phyloP scores from a whole-genome alignment of 495 filamentous ascomycete genomes.

The Neurospora sp. region DNA sequence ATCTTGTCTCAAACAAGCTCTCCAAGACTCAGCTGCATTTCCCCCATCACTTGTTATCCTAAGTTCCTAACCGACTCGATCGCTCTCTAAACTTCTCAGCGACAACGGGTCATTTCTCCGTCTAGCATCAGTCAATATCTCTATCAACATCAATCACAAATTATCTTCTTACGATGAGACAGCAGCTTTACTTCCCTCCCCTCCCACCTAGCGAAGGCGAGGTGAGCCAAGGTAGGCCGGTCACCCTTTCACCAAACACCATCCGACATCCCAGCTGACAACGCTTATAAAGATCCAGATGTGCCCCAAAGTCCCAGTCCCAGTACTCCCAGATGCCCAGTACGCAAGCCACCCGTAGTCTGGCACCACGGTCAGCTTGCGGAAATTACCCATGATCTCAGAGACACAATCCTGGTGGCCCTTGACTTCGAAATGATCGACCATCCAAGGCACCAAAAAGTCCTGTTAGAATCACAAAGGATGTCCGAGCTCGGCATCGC shows the following conservation, averaged over 20 bases:
- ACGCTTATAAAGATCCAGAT: not conserved
- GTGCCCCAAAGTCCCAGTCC: not conserved
- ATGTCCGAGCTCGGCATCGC: not conserved
- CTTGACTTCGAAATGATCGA: not conserved
- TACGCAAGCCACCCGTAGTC: not conserved
- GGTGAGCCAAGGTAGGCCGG: not conserved
- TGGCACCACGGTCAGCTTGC: not conserved
- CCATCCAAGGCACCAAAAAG: not conserved
- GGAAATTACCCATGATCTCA: not conserved
- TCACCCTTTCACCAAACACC: not conserved
- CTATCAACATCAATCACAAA: not conserved
- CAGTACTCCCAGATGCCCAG: not conserved
- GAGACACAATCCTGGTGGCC: not conserved
- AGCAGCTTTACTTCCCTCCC: not conserved
- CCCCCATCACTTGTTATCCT: not conserved
- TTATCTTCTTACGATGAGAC: not conserved
- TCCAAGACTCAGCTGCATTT: fast-evolving
- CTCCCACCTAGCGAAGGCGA: not conserved
- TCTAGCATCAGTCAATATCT: not conserved
- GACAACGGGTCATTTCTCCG: not conserved
- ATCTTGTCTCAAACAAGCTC: fast-evolving
- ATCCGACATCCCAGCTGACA: not conserved
- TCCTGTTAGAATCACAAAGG: not conserved
- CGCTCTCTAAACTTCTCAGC: fast-evolving
- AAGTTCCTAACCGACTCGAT: not conserved